These are phyloP conservation scores for Saccharomycopsis guyanensis DNA, from an alignment of 805 yeast genomes.

Conservation along the genomic window DNA sequence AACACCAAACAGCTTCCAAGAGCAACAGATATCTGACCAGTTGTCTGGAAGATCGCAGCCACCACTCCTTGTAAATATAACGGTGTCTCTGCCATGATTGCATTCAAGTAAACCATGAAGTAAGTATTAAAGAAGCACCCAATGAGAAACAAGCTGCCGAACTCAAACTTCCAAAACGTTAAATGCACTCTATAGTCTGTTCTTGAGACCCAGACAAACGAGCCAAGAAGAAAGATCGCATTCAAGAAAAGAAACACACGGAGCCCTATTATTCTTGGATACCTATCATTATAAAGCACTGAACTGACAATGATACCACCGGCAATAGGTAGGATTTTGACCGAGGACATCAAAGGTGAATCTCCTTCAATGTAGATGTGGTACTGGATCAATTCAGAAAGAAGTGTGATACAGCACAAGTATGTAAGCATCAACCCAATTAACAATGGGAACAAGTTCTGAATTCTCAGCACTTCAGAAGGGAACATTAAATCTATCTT, in stretches of 20 bases:
- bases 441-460: conserved; percentile 25
- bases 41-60: conserved; percentile 31
- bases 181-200: neutral
- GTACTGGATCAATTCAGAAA: conserved; percentile 25
- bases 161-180: neutral
- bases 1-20: conserved; percentile 25
- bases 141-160: neutral
- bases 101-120: conserved; percentile 30
- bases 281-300: neutral
- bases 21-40: conserved; percentile 29
- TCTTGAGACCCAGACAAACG: neutral
- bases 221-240: neutral
- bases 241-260: neutral
- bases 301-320: neutral
- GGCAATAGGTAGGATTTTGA: neutral
- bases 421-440: conserved; percentile 23
- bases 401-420: conserved; percentile 22
- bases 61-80: conserved; percentile 34
- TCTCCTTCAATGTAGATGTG: neutral
- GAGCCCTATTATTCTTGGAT: neutral
- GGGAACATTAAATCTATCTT: conserved; percentile 23
- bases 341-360: neutral
- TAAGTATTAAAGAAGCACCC: conserved; percentile 24
- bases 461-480: conserved; percentile 24
- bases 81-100: conserved; percentile 30